Evolutionary conservation across 2,329 filamentous ascomycete species (phyloP).

Genomic region (Calonectria pseudoturangicola): DNA sequence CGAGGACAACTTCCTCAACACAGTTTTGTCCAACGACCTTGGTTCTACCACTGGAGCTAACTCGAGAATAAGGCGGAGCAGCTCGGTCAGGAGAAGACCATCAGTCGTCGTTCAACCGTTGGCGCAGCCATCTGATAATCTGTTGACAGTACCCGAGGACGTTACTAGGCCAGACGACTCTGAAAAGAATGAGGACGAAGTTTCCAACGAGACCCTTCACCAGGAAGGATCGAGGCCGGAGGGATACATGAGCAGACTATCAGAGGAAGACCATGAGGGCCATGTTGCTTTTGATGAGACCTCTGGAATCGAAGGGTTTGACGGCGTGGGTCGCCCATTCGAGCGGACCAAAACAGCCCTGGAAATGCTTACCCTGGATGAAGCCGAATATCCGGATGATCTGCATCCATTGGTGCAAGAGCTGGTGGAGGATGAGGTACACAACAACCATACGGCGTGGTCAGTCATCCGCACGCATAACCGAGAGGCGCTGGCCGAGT

Average conservation of each 20-base stretch:
- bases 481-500: slow-evolving; percentile 20
- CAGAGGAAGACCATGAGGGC: not conserved
- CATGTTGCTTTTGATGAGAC: not conserved
- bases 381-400: not conserved
- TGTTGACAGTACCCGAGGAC: not conserved
- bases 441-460: slow-evolving; percentile 19
- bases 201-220: not conserved
- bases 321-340: not conserved
- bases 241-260: not conserved
- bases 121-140: not conserved
- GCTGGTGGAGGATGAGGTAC: slow-evolving; percentile 6
- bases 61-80: not conserved
- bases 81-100: slow-evolving; percentile 10
- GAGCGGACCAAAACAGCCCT: not conserved
- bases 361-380: not conserved
- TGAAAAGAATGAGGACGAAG: not conserved
- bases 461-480: slow-evolving; percentile 10
- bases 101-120: not conserved
- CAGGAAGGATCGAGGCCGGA: slow-evolving; percentile 9
- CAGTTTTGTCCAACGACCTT: not conserved
- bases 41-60: not conserved
- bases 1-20: slow-evolving; percentile 13
- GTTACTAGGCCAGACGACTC: not conserved
- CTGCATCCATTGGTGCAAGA: not conserved
- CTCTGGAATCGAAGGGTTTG: not conserved